Percentiles rank a stretch among this genome's conserved stretches.
phyloP scores from a whole-genome alignment of 1,284 basidiomycete genomes.

The Rhodofomes roseus region DNA sequence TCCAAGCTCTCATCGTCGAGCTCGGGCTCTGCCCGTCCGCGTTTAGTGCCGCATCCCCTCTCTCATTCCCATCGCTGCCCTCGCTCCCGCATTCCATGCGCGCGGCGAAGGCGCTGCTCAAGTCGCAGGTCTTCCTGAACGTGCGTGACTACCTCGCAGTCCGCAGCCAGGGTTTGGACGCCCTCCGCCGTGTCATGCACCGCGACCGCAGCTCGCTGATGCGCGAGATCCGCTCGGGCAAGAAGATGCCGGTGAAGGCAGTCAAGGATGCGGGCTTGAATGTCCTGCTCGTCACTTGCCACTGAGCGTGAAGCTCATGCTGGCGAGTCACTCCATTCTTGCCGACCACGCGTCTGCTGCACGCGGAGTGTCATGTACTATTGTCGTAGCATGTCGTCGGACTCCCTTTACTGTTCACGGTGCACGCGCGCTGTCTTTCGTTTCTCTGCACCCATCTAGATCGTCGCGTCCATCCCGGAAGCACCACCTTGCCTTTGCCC shows the following conservation, averaged over 20 bases:
- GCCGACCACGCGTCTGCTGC: neutral
- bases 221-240: slow-evolving; percentile 48
- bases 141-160: slow-evolving; percentile 69
- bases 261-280: slow-evolving; percentile 65
- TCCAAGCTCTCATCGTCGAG: slow-evolving; percentile 42
- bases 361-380: too few relatives aligned
- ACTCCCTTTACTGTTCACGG: neutral
- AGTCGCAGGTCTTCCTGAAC: slow-evolving; percentile 63
- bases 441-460: neutral
- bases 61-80: slow-evolving; percentile 24
- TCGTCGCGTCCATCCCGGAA: neutral
- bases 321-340: neutral
- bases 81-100: slow-evolving; percentile 53
- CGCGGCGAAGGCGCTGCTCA: slow-evolving; percentile 60
- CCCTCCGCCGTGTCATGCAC: slow-evolving; percentile 58
- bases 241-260: slow-evolving; percentile 38
- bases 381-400: neutral
- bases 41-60: slow-evolving; percentile 30
- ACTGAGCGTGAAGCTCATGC: slow-evolving; percentile 10
- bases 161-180: slow-evolving; percentile 56
- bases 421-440: neutral
- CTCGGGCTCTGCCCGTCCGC: slow-evolving; percentile 43
- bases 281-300: slow-evolving; percentile 50
- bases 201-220: slow-evolving; percentile 56
- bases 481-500: neutral